Conservation (phyloP, 768 basidiomycete species). For the Agaricus bisporus region DNA sequence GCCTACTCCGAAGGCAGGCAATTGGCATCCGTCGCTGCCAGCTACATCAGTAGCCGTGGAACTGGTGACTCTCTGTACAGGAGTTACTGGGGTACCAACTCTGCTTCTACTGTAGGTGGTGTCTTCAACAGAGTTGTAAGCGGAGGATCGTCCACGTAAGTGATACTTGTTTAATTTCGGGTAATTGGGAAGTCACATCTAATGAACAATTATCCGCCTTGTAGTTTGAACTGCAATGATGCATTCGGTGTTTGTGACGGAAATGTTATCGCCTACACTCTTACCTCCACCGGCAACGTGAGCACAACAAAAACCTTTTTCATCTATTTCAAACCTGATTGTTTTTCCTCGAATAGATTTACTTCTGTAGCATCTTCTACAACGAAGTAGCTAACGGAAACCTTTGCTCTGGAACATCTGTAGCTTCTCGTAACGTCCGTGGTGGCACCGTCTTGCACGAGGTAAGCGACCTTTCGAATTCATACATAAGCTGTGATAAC, state of each 20-base stretch:
- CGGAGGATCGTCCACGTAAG: conserved; percentile 32
- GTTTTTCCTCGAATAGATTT: conserved; percentile 25
- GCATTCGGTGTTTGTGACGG: conserved; percentile 27
- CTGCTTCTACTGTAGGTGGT: conserved; percentile 30
- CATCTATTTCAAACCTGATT: not conserved
- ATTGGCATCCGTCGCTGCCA: conserved; percentile 26
- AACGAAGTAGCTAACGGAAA: conserved; percentile 30
- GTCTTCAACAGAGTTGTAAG: conserved; percentile 30
- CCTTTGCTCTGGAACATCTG: conserved; percentile 38
- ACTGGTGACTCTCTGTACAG: conserved; percentile 30
- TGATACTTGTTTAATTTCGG: not conserved
- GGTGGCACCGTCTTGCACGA: conserved; percentile 44
- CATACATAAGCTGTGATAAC: not conserved
- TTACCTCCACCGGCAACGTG: conserved; percentile 38
- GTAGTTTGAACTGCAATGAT: conserved; percentile 37
- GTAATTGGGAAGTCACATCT: not conserved
- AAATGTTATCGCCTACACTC: conserved; percentile 41
- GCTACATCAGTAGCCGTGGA: conserved; percentile 31
- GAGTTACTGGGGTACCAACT: conserved; percentile 32
- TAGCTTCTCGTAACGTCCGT: conserved; percentile 38
- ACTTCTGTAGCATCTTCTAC: conserved; percentile 43
- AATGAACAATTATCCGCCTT: not conserved
- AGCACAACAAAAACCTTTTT: conserved; percentile 4
- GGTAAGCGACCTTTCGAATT: conserved; percentile 16
- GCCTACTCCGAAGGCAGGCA: conserved; percentile 36